phyloP scores from a whole-genome alignment of 345 rosid species.

The Schrenkiella parvula region DNA sequence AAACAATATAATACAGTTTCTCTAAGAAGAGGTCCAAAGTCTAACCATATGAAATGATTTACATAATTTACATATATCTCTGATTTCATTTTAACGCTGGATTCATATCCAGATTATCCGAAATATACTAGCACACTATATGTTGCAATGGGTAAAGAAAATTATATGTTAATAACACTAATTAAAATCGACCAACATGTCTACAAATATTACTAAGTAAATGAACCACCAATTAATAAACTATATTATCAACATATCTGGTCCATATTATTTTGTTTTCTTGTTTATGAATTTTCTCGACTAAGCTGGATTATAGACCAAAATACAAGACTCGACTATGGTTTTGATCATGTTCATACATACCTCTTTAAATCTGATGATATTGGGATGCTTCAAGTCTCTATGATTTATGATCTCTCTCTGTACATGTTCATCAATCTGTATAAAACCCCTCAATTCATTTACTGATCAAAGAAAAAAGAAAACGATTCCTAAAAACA shows the following conservation, averaged over 20 bases:
- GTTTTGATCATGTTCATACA: slow-evolving; percentile 8
- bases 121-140: background rate
- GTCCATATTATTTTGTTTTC: background rate
- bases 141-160: background rate
- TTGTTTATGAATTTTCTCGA: background rate
- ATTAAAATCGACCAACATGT: background rate
- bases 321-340: background rate
- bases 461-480: background rate
- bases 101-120: background rate
- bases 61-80: slow-evolving; percentile 5
- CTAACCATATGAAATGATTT: slow-evolving; percentile 4
- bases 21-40: slow-evolving; percentile 26
- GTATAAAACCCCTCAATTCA: slow-evolving; percentile 12
- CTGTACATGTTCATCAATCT: slow-evolving; percentile 95
- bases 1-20: background rate
- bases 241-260: background rate
- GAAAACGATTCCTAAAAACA: background rate
- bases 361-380: slow-evolving; percentile 84
- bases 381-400: slow-evolving; percentile 83
- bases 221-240: background rate
- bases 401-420: slow-evolving; percentile 97
- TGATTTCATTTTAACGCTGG: background rate
- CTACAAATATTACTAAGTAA: background rate
- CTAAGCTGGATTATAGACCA: background rate
- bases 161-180: background rate